Evolutionary conservation across 345 rosid genomes (phyloP).

Genomic region (Arabis alpina): DNA sequence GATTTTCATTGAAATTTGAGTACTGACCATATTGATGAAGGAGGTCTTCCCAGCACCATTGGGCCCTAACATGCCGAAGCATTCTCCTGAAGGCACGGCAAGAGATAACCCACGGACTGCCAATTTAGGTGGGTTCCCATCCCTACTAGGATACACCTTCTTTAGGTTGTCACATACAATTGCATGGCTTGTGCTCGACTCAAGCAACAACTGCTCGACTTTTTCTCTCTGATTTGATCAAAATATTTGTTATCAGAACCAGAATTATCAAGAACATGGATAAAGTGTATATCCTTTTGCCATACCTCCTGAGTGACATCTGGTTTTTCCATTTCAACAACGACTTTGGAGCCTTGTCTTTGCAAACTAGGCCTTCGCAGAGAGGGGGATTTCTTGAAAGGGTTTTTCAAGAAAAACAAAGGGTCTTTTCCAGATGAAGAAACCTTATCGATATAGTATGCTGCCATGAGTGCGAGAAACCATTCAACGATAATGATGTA

Average conservation of each 20-base stretch:
- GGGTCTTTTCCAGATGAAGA: slow-evolving; percentile 62
- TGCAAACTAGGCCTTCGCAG: slow-evolving; percentile 58
- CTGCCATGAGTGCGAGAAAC: slow-evolving; percentile 64
- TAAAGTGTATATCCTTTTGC: background rate
- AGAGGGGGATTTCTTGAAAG: slow-evolving; percentile 50
- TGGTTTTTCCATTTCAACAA: slow-evolving; percentile 76
- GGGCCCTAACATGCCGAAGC: slow-evolving; percentile 98
- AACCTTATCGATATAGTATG: slow-evolving; percentile 71
- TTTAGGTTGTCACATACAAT: slow-evolving; percentile 71
- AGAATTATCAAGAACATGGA: slow-evolving; percentile 7
- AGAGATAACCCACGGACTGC: slow-evolving; percentile 94
- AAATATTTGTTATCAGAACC: background rate
- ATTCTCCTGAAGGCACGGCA: slow-evolving; percentile 87
- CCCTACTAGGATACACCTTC: slow-evolving; percentile 89
- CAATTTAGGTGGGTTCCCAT: slow-evolving; percentile 84
- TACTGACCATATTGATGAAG: slow-evolving; percentile 87
- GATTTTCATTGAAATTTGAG: background rate
- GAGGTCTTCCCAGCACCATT: slow-evolving; percentile 99
- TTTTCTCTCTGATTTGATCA: slow-evolving; percentile 61
- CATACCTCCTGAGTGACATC: slow-evolving; percentile 91
- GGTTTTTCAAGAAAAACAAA: slow-evolving; percentile 56
- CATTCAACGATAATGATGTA: slow-evolving; percentile 75
- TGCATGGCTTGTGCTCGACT: slow-evolving; percentile 56
- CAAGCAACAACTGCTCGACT: slow-evolving; percentile 72
- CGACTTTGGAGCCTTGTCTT: slow-evolving; percentile 78